Base-by-base conservation (phyloP, 345 rosid species). In the Linum trigynum region DNA sequence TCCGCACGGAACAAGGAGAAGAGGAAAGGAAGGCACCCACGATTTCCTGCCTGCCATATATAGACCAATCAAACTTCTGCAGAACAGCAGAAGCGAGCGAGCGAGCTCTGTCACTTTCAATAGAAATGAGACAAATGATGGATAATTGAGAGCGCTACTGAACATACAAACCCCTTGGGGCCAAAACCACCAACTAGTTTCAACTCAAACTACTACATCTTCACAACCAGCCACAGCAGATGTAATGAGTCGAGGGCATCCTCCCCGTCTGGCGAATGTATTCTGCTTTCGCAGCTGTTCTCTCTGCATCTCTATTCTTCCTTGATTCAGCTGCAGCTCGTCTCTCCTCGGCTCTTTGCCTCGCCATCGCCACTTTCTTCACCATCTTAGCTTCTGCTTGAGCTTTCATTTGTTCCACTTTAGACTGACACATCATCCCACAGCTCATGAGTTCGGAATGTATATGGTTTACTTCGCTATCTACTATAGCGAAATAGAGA, bases 281-380 rank as follows among this genome's bases (percentile, higher is more conserved):
- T 62, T 87, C 86, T 0, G 72, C 88, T 74, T 79, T 84, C 0
- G 79, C 87, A 12, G 82, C 75, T 0, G 88, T 82, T 64, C 71
- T 76, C 67, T 79, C 83, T 0, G 85, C 95, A 42, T 83, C 85
- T 9, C 62, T 59, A 55, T 68, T 80, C 72, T 75, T 83, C 56
- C 84, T 81, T 23, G 81, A 75, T 67, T 80, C 86, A 0, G 90
- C 88, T 3, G 81, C 80, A 23, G 82, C 82, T 63, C 74, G 43
- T 73, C 79, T 85, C 65, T 83, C 89, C 63, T 87, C 95, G 0
- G 86, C 72, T 78, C 70, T 79, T 73, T 83, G 82, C 66, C 89
- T 82, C 1, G 87, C 68, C 84, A 83, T 72, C 0, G 90, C 78
- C 4, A 83, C 67, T 78, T 83, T 82, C 81, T 80, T 80, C 64